Evolutionary conservation across 2,329 filamentous ascomycete species (phyloP).

Genomic region (Fusarium sp.): DNA sequence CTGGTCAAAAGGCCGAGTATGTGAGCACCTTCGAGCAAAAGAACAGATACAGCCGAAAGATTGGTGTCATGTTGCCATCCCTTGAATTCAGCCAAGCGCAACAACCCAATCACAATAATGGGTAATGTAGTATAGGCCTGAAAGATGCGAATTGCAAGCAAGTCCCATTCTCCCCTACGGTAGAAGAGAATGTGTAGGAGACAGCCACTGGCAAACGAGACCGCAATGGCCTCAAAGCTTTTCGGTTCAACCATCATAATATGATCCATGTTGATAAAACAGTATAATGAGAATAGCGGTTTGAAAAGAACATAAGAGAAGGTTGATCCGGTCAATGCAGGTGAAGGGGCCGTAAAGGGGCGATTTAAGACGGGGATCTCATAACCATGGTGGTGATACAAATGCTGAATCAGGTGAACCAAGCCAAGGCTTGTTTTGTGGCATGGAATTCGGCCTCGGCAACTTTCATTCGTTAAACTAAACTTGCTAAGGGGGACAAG

Average conservation of each 20-base stretch:
- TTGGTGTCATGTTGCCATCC: not conserved
- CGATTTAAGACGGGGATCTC: not conserved
- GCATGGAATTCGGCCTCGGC: not conserved
- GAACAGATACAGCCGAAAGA: not conserved
- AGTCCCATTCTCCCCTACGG: conserved; percentile 43
- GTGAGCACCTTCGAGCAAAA: not conserved
- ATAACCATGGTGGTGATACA: not conserved
- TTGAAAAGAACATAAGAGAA: not conserved
- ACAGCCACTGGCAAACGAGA: not conserved
- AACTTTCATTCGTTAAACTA: not conserved
- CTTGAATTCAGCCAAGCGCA: not conserved
- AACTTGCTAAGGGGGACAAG: not conserved
- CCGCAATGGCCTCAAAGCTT: not conserved
- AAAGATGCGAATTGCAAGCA: conserved; percentile 19
- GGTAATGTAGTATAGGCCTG: not conserved
- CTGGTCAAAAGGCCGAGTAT: conserved; percentile 6
- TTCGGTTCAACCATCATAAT: not conserved
- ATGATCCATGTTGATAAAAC: not conserved
- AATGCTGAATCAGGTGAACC: not conserved
- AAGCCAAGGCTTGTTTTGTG: not conserved
- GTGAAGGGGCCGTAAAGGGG: not conserved
- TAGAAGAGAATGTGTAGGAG: conserved; percentile 33
- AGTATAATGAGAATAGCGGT: not conserved
- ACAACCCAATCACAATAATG: not conserved
- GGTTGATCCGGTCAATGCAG: not conserved